Base-by-base conservation (phyloP, 768 basidiomycete genomes). In the Boletus reticulatus region DNA sequence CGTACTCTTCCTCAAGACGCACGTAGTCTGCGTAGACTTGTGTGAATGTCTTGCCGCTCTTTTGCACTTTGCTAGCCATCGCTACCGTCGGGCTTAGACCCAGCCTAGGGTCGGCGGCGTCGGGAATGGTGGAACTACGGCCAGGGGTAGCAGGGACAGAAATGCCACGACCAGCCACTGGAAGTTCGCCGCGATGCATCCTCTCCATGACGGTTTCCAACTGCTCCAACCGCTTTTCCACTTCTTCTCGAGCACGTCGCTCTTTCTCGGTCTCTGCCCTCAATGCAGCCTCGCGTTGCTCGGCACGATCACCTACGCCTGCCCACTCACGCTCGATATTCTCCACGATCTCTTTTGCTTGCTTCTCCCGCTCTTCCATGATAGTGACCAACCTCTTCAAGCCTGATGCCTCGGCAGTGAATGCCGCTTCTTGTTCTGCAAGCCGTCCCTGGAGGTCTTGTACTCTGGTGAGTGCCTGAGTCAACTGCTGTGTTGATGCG, bases 11-110 rank as follows among this genome's bases (percentile, higher is more conserved):
- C 68, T 97, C 88, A 39, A 95, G 80, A 51, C 84, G 82, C 36
- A 96, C 85, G 61, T 92, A 92, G 66, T 97, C 93, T 16, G 89
- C 82, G 68, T 97, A 98, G 20, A 98, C 87, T 65, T 97, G 91
- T 0, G 96, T 96, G 74, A 96, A 96, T 1, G 89, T 90, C 78
- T 90, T 91, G 29, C 91, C 92, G 27, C 78, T 82, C 69, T 83
- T 85, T 74, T 94, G 93, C 20, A 87, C 82, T 58, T 79, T 84
- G 72, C 86, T 86, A 8, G 88, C 92, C 76, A 96, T 84, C 5
- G 89, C 87, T 13, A 95, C 89, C 0, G 94, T 92, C 2, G 95
- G 93, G 65, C 91, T 94, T 17, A 94, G 74, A 43, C 85, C 83
- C 66, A 88, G 74, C 74, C 86, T 81, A 10, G 80, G 78, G 38